phyloP scores from a whole-genome alignment of 495 filamentous ascomycete genomes.

The Aspergillus sclerotiicarbonarius region DNA sequence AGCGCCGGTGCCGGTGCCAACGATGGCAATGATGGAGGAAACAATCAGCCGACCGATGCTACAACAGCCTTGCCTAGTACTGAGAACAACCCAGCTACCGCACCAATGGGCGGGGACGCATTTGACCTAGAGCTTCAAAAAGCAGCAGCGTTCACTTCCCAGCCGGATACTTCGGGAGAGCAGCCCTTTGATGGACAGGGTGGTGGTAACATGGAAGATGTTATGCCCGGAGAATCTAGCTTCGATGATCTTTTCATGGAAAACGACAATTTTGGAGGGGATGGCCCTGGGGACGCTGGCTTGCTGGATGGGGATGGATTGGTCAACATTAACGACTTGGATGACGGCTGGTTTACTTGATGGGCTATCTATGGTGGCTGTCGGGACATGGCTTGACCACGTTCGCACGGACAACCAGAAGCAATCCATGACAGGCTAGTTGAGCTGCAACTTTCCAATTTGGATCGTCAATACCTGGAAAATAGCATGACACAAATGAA shows the following conservation, averaged over 20 bases:
- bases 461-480: neutral
- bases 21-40: conserved; percentile 18
- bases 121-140: conserved; percentile 45
- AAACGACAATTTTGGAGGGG: conserved; percentile 37
- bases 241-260: conserved; percentile 54
- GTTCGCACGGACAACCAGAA: neutral
- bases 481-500: neutral
- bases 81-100: conserved; percentile 28
- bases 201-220: conserved; percentile 32
- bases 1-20: conserved; percentile 17
- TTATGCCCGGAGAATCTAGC: conserved; percentile 48
- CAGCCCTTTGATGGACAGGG: conserved; percentile 8
- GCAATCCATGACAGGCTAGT: neutral
- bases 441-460: neutral
- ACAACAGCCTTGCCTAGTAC: conserved; percentile 26
- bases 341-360: conserved; percentile 47
- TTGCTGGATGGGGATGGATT: conserved; percentile 40
- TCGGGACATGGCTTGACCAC: neutral
- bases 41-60: conserved; percentile 23
- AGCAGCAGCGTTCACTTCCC: conserved; percentile 19
- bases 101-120: conserved; percentile 39
- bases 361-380: neutral
- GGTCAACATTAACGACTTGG: conserved; percentile 45
- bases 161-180: conserved; percentile 7
- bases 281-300: conserved; percentile 32